Evolutionary conservation across 106 monocot species (phyloP).

Genomic region (Hemerocallis citrina): DNA sequence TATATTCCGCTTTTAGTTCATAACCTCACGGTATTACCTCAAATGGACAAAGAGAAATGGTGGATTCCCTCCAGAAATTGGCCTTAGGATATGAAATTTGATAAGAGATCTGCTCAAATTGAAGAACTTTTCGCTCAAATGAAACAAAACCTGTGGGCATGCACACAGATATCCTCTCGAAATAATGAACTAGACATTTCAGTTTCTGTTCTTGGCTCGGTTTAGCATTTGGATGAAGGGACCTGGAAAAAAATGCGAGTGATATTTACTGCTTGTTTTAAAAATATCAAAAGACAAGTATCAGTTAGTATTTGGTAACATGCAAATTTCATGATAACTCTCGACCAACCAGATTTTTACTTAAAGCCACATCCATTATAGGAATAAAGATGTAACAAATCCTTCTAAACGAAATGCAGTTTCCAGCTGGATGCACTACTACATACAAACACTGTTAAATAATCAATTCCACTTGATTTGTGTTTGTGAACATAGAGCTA

Average conservation of each 20-base stretch:
- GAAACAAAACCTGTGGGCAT: constrained; percentile 65
- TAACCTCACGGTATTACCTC: constrained; percentile 31
- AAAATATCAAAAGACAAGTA: no score
- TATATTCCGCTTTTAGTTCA: not conserved
- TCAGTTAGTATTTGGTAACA: no score
- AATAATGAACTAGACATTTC: constrained; percentile 82
- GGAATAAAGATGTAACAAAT: not conserved
- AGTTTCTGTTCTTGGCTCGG: constrained; percentile 79
- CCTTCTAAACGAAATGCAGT: not conserved
- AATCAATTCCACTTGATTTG: not conserved
- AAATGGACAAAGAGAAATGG: constrained; percentile 59
- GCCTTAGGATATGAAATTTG: constrained; percentile 41
- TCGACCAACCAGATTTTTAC: not conserved
- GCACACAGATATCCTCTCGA: constrained; percentile 54
- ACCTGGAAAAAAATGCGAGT: constrained; percentile 26
- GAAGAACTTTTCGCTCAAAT: constrained; percentile 80
- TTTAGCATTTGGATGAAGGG: constrained; percentile 32
- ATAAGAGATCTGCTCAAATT: constrained; percentile 10
- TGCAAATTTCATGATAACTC: not conserved
- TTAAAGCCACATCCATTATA: not conserved
- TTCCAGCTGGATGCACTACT: not conserved
- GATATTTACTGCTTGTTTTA: not conserved
- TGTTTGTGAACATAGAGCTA: not conserved
- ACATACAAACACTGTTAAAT: not conserved
- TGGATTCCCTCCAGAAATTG: constrained; percentile 57